These are phyloP conservation scores for Phlebiopsis gigantea DNA, from an alignment of 768 basidiomycete species.

Conservation along the genomic window DNA sequence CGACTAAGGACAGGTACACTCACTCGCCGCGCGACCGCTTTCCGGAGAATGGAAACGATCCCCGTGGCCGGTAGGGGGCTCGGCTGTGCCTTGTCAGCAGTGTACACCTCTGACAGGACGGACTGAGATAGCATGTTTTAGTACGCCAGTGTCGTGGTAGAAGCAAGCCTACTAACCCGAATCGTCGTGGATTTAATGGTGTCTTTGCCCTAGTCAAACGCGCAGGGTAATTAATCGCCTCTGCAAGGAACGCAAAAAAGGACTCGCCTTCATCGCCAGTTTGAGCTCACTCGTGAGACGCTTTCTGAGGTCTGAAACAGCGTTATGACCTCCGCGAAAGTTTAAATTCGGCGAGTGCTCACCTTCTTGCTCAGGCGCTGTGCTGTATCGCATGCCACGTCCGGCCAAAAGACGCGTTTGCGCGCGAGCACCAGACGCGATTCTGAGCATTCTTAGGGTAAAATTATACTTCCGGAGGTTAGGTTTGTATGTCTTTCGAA, in stretches of 20 bases:
- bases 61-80: conserved; percentile 41
- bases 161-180: conserved; percentile 23
- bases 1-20: conserved; percentile 22
- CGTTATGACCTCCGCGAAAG: neutral
- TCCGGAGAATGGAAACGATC: conserved; percentile 50
- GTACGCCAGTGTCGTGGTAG: neutral
- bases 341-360: neutral
- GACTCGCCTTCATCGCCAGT: conserved; percentile 58
- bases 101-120: conserved; percentile 63
- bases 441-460: neutral
- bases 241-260: neutral
- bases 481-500: neutral
- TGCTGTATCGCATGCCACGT: conserved; percentile 4
- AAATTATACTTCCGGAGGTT: too few relatives aligned
- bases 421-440: neutral
- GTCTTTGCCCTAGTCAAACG: conserved; percentile 45
- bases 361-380: conserved; percentile 1
- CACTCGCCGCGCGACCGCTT: conserved; percentile 55
- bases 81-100: conserved; percentile 52
- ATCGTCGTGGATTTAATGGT: conserved; percentile 53
- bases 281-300: conserved; percentile 53
- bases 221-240: neutral
- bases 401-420: neutral
- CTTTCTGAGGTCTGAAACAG: conserved; percentile 40
- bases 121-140: conserved; percentile 35